A percentile compares a stretch with the other conserved stretches of the same genome.
These are phyloP conservation scores for Pinus tabuliformis DNA, from an alignment of 75 land plant genomes.

Conservation along the genomic window DNA sequence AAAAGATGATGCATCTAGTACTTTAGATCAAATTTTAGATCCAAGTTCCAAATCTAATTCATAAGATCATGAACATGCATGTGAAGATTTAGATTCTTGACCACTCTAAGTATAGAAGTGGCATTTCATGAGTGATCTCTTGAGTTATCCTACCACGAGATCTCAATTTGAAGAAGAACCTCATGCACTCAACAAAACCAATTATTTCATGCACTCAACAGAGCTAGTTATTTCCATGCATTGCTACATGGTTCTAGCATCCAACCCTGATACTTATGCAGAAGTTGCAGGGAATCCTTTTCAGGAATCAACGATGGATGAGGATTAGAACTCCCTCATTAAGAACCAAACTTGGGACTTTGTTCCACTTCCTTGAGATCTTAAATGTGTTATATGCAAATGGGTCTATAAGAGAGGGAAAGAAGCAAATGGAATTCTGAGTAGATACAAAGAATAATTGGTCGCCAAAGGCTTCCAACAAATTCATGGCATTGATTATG, in stretches of 20 bases:
- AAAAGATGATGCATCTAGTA: too few species aligned
- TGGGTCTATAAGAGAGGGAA: constrained; percentile 8
- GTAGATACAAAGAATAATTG: constrained; percentile 16
- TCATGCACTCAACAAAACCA: background rate
- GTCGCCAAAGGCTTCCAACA: constrained; percentile 20
- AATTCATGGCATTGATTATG: too few species aligned
- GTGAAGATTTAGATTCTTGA: too few species aligned
- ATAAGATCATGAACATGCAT: too few species aligned
- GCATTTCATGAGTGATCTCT: too few species aligned
- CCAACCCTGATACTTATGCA: background rate
- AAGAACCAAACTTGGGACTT: background rate
- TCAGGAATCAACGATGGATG: constrained; percentile 2
- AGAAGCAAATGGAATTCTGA: constrained; percentile 2
- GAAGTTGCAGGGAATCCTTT: constrained; percentile 2
- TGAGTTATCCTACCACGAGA: background rate
- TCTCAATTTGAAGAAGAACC: too few species aligned
- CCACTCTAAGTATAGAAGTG: too few species aligned
- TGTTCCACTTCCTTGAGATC: too few species aligned
- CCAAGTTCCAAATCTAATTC: too few species aligned
- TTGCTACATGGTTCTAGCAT: background rate
- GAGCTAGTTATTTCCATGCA: background rate
- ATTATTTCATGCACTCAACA: too few species aligned
- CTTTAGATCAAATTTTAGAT: too few species aligned
- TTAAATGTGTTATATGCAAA: background rate
- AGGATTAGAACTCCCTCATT: constrained; percentile 4